A percentile compares a stretch with the other conserved stretches of the same genome.
These are phyloP conservation scores for Hymenoscyphus salicellus DNA, from an alignment of 2,329 filamentous ascomycete species.

Conservation along the genomic window DNA sequence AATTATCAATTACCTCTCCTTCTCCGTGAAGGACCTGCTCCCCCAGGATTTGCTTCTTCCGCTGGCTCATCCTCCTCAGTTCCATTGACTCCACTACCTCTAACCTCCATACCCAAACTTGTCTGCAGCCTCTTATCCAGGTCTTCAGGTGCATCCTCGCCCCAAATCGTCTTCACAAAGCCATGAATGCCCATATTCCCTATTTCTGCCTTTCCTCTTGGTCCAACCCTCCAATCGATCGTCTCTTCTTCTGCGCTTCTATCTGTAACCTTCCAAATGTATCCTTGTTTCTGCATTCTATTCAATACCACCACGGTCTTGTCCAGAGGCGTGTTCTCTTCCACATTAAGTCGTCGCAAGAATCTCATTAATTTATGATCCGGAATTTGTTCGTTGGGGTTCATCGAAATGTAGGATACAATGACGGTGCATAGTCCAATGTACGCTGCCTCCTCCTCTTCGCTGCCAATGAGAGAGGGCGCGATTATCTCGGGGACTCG, in stretches of 20 bases:
- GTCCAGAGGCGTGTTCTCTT: slow-evolving; percentile 65
- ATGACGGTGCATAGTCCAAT: slow-evolving; percentile 76
- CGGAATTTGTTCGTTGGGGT: slow-evolving; percentile 63
- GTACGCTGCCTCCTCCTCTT: slow-evolving; percentile 73
- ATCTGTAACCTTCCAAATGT: slow-evolving; percentile 75
- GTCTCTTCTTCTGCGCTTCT: slow-evolving; percentile 62
- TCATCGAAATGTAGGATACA: slow-evolving; percentile 72
- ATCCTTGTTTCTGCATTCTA: slow-evolving; percentile 76
- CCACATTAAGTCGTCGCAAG: slow-evolving; percentile 70
- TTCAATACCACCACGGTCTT: slow-evolving; percentile 73
- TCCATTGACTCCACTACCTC: slow-evolving; percentile 13
- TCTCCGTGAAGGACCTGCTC: slow-evolving; percentile 6
- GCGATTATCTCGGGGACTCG: slow-evolving; percentile 64
- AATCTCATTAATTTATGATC: slow-evolving; percentile 78
- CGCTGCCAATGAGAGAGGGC: slow-evolving; percentile 64
- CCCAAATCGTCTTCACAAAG: slow-evolving; percentile 63
- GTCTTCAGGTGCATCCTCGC: slow-evolving; percentile 47
- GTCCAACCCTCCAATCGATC: slow-evolving; percentile 79
- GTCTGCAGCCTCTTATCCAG: slow-evolving; percentile 58
- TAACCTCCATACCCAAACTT: slow-evolving; percentile 54
- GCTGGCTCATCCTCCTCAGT: slow-evolving; percentile 27
- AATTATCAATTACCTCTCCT: slow-evolving; percentile 21
- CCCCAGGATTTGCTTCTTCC: slow-evolving; percentile 21
- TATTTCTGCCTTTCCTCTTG: slow-evolving; percentile 81
- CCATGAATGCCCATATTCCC: slow-evolving; percentile 71